A percentile compares a stretch with the other conserved stretches of the same genome.
phyloP scores from a whole-genome alignment of 352 stramenopile species.

The Pelagophyceae sp. region DNA sequence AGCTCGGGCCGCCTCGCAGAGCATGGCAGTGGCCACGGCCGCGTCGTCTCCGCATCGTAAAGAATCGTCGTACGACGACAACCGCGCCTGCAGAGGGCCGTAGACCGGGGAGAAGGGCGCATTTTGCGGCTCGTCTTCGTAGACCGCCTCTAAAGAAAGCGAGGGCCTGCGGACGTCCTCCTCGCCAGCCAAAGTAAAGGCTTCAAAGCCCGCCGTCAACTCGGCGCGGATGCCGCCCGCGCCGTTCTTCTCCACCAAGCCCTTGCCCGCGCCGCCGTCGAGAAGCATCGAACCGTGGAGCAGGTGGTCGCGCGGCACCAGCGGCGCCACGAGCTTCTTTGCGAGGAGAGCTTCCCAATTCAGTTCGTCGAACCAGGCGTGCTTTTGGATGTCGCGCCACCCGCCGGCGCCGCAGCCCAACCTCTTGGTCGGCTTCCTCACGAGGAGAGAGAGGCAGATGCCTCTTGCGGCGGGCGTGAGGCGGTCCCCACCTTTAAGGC shows the following conservation, averaged over 20 bases:
- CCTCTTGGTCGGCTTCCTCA: not conserved
- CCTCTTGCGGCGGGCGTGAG: not conserved
- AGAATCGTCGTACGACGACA: no score
- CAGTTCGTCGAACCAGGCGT: slow-evolving; percentile 74
- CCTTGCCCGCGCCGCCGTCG: no score
- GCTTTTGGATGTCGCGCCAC: slow-evolving; percentile 65
- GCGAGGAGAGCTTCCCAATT: slow-evolving; percentile 57
- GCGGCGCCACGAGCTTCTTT: not conserved
- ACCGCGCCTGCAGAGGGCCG: no score
- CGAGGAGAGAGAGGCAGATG: not conserved
- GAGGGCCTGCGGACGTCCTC: not conserved
- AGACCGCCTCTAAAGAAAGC: not conserved
- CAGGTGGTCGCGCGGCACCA: not conserved
- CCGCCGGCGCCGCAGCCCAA: slow-evolving; percentile 34
- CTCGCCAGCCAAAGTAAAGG: not conserved
- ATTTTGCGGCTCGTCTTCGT: not conserved
- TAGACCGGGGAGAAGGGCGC: no score
- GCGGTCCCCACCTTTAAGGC: not conserved
- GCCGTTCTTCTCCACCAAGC: not conserved
- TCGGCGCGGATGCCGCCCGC: not conserved
- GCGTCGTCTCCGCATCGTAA: not conserved
- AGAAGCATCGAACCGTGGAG: not conserved
- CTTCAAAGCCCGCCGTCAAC: not conserved
- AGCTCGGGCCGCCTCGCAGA: not conserved
- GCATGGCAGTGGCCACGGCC: not conserved